These are phyloP conservation scores for Vigna hirtella DNA, from an alignment of 306 rosid species.

Conservation along the genomic window DNA sequence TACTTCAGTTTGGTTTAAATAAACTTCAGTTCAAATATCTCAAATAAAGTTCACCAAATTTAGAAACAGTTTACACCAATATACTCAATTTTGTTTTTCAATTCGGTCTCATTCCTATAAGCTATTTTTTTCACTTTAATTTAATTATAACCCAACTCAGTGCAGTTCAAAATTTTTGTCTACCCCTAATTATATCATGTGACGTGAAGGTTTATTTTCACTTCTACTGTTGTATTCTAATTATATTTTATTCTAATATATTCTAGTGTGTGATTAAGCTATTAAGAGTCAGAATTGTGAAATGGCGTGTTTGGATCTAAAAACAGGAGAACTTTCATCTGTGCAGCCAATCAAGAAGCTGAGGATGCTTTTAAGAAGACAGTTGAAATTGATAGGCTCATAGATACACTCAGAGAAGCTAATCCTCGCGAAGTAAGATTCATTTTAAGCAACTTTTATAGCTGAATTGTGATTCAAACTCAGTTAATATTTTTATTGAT, in stretches of 20 bases:
- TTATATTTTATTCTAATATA: too few relatives aligned
- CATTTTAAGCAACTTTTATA: neutral
- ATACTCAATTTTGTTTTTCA: neutral
- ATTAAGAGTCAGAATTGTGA: conserved; percentile 48
- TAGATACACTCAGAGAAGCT: conserved; percentile 80
- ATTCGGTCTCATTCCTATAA: too few relatives aligned
- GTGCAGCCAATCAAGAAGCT: conserved; percentile 88
- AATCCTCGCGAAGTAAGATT: conserved; percentile 69
- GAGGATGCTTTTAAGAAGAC: conserved; percentile 93
- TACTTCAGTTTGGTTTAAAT: neutral
- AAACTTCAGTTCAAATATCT: too few relatives aligned
- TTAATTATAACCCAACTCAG: too few relatives aligned
- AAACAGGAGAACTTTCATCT: conserved; percentile 94
- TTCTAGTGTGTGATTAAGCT: conserved; percentile 36
- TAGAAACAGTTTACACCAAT: too few relatives aligned
- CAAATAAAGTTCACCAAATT: neutral
- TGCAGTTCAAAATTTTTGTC: too few relatives aligned
- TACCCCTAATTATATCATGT: neutral
- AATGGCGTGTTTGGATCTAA: conserved; percentile 75
- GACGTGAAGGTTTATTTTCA: conserved; percentile 22
- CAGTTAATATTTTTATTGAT: conserved; percentile 11
- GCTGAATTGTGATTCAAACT: conserved; percentile 1
- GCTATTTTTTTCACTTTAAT: too few relatives aligned
- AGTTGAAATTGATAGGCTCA: conserved; percentile 83
- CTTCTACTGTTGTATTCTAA: neutral